phyloP scores from a whole-genome alignment of 2,329 filamentous ascomycete species.

The Zymoseptoria ardabiliae region DNA sequence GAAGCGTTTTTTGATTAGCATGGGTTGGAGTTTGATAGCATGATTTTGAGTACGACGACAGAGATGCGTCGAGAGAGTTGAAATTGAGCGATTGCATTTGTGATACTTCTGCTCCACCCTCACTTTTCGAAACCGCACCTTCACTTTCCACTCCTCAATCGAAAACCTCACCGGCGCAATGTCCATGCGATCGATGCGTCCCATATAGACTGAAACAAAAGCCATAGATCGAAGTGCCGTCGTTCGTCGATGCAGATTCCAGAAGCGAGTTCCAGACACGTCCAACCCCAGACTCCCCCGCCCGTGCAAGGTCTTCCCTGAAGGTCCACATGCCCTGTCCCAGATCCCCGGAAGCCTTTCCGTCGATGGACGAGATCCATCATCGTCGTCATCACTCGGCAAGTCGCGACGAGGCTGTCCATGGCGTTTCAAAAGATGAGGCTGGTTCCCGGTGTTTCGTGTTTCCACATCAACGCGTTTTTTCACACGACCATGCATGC shows the following conservation, averaged over 20 bases:
- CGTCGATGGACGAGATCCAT: background rate
- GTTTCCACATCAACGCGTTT: background rate
- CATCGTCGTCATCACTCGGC: background rate
- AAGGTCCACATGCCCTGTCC: background rate
- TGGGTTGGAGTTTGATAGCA: constrained; percentile 17
- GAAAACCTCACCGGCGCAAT: background rate
- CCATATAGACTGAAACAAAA: background rate
- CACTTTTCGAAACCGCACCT: background rate
- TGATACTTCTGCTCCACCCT: too few species aligned
- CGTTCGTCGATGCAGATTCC: background rate
- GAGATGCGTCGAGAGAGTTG: background rate
- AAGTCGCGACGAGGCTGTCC: background rate
- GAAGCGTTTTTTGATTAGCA: constrained; percentile 32
- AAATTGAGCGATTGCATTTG: background rate
- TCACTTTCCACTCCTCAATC: background rate
- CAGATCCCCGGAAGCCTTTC: background rate
- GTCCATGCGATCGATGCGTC: background rate
- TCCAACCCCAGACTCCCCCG: background rate
- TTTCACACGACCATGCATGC: background rate
- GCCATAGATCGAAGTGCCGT: background rate
- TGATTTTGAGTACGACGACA: background rate
- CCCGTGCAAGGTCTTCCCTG: background rate
- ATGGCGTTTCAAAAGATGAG: background rate
- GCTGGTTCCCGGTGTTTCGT: background rate
- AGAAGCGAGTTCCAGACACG: background rate